These are phyloP conservation scores for Gilbertella persicaria DNA, from an alignment of 371 early-diverging fungal genomes.

Conservation along the genomic window DNA sequence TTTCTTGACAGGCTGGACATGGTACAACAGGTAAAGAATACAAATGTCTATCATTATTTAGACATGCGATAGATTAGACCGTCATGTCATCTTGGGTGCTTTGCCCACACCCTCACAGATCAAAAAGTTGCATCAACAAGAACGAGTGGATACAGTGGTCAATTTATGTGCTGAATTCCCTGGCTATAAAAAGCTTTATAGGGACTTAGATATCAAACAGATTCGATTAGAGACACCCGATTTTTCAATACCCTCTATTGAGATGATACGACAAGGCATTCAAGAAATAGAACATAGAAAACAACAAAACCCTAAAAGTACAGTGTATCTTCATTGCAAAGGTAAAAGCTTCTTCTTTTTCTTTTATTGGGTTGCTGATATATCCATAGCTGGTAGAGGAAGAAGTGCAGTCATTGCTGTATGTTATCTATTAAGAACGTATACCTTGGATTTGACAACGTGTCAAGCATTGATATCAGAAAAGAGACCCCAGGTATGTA, in stretches of 20 bases:
- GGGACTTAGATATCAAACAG: constrained; percentile 33
- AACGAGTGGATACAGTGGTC: constrained; percentile 31
- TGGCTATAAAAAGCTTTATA: constrained; percentile 39
- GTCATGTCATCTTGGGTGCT: constrained; percentile 40
- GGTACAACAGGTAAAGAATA: constrained; percentile 52
- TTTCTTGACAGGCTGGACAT: constrained; percentile 44
- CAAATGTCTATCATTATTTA: too few species aligned
- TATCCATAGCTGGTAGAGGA: constrained; percentile 42
- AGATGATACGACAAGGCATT: constrained; percentile 30
- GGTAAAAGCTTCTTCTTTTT: constrained; percentile 18
- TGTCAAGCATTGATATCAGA: constrained; percentile 32
- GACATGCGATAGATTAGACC: constrained; percentile 45
- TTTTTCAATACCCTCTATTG: constrained; percentile 38
- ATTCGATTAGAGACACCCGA: constrained; percentile 42
- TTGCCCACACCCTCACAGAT: constrained; percentile 47
- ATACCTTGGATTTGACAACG: constrained; percentile 26
- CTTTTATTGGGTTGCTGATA: neutral
- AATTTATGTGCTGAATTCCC: constrained; percentile 52
- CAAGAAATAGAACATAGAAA: constrained; percentile 17
- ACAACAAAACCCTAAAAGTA: constrained; percentile 15
- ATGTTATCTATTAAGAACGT: constrained; percentile 43
- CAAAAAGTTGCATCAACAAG: constrained; percentile 26
- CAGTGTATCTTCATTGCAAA: constrained; percentile 50
- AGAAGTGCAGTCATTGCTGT: constrained; percentile 46
- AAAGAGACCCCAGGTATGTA: constrained; percentile 39